Base-by-base conservation (phyloP, 1,139 yeast genomes). In the Yamadazyma buinensis region DNA sequence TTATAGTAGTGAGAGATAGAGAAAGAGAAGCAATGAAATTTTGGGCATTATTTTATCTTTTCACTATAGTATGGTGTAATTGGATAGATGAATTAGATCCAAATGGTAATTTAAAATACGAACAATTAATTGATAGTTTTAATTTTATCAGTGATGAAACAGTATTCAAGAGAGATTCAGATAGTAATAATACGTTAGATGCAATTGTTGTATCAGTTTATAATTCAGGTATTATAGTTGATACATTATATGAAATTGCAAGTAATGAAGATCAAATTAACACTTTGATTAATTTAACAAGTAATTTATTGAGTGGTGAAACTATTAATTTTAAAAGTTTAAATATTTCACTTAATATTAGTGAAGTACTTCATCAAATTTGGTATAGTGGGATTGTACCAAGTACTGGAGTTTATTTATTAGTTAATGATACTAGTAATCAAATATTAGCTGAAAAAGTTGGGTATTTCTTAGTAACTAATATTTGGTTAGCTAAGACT, bases 191-290 rank as follows among this genome's bases (percentile, higher is more conserved):
- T 20, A 47, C 54, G 10, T 40, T 61, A 3, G 57, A 52, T 35
- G 32, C 43, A 2, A 36, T 64, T 11, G 35, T 64, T 10, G 25
- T 39, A n/a, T 30, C 49, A 3, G 47, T 61, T 12, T 55, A 53
- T 36, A 37, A 47, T 15, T 61, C 71, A 2, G 65, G 64, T 1
- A 38, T 67, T 10, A 42, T 67, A 15, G 44, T 51, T 15, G 53
- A 54, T 19, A 46, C 61, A 7, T 42, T 67, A 29, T 53, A 57
- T 30, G 59, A 52, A 29, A 49, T 66, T 4, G 67, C 72, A 0
- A 44, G 24, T 26, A 43, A 22, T 38, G 45, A 45, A 23, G 33
- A 34, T 8, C 48, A 54, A 29, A 50, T 59, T 39, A 52, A 57
- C 33, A 46, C 38, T 23, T 37, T 61, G 12, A 55, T 57, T 9